A percentile compares a stretch with the other conserved stretches of the same genome.
These are phyloP conservation scores for Talaromyces sp. DNA, from an alignment of 2,329 filamentous ascomycete genomes.

Conservation along the genomic window DNA sequence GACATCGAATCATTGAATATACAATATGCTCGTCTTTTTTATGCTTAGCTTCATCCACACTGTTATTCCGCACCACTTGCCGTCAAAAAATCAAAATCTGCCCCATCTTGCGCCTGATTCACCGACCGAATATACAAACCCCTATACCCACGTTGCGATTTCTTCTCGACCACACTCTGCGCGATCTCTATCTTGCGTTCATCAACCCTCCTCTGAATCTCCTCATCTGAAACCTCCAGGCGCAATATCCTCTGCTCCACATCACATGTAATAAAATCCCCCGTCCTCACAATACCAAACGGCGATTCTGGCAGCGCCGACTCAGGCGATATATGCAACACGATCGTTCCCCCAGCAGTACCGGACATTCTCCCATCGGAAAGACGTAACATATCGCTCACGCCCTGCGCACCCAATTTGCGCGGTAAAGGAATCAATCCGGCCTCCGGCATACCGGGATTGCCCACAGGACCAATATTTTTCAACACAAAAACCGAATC, in stretches of 20 bases:
- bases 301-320: conserved; percentile 46
- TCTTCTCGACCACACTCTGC: conserved; percentile 16
- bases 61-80: conserved; percentile 22
- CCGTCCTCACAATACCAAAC: conserved; percentile 48
- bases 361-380: conserved; percentile 56
- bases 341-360: conserved; percentile 54
- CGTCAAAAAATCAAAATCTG: conserved; percentile 39
- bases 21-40: not conserved
- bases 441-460: conserved; percentile 54
- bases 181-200: conserved; percentile 21
- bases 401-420: conserved; percentile 46
- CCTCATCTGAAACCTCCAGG: conserved; percentile 42
- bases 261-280: conserved; percentile 49
- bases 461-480: conserved; percentile 50
- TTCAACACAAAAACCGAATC: conserved; percentile 49
- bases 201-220: conserved; percentile 39
- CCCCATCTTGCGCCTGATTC: conserved; percentile 42
- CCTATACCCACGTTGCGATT: conserved; percentile 34
- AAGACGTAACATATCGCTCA: conserved; percentile 53
- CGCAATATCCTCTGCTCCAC: conserved; percentile 41
- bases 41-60: not conserved
- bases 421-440: conserved; percentile 51
- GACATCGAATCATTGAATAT: not conserved
- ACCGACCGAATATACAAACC: conserved; percentile 43
- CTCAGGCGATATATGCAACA: conserved; percentile 54